phyloP scores from a whole-genome alignment of 2,329 filamentous ascomycete species.

The Rhinocladiella similis region DNA sequence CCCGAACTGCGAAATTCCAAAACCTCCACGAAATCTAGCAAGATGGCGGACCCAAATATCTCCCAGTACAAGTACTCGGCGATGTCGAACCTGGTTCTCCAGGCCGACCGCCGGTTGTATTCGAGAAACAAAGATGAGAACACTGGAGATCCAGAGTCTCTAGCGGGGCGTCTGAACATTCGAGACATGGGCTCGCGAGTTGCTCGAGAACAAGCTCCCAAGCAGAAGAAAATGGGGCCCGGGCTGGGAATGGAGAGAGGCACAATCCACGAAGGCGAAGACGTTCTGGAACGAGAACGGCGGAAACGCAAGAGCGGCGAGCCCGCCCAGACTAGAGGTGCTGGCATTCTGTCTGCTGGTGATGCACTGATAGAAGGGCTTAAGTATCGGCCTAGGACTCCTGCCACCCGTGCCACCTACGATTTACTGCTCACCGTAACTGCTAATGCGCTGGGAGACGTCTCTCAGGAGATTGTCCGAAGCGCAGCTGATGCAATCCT shows the following conservation, averaged over 20 bases:
- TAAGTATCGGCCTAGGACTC: slow-evolving; percentile 86
- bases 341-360: slow-evolving; percentile 77
- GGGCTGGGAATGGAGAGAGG: slow-evolving; percentile 74
- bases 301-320: slow-evolving; percentile 80
- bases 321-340: slow-evolving; percentile 66
- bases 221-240: slow-evolving; percentile 70
- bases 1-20: background rate
- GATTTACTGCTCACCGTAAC: slow-evolving; percentile 92
- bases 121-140: slow-evolving; percentile 90
- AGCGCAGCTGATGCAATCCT: slow-evolving; percentile 91
- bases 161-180: slow-evolving; percentile 90
- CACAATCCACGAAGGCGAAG: slow-evolving; percentile 74
- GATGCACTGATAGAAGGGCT: slow-evolving; percentile 90
- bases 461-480: slow-evolving; percentile 84
- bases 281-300: slow-evolving; percentile 80
- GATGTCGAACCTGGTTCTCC: slow-evolving; percentile 99
- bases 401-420: slow-evolving; percentile 88
- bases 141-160: slow-evolving; percentile 94
- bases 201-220: slow-evolving; percentile 75
- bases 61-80: slow-evolving; percentile 99
- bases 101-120: slow-evolving; percentile 96
- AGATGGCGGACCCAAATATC: slow-evolving; percentile 76
- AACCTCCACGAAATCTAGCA: slow-evolving; percentile 23
- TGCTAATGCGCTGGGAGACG: slow-evolving; percentile 84
- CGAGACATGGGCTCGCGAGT: slow-evolving; percentile 90